Evolutionary conservation across 1,284 basidiomycete species (phyloP).

Genomic region (Microbotryum scabiosae): DNA sequence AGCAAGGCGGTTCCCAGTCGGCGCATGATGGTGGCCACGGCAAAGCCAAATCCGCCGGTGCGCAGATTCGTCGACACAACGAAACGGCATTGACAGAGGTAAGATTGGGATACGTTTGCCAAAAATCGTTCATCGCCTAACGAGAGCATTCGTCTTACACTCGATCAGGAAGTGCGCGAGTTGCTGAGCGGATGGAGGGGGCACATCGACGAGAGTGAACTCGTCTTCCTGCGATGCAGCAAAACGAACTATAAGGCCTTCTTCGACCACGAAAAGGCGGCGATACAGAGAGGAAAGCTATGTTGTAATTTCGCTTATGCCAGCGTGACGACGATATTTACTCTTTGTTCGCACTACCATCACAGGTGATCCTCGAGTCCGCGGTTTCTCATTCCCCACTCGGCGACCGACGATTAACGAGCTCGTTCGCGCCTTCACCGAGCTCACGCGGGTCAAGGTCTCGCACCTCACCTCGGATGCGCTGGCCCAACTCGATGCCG

Average conservation of each 20-base stretch:
- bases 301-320: neutral
- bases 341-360: neutral
- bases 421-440: conserved; percentile 73
- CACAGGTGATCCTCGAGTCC: conserved; percentile 61
- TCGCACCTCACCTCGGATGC: conserved; percentile 79
- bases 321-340: neutral
- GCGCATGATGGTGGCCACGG: conserved; percentile 89
- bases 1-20: conserved; percentile 93
- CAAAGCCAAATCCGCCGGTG: conserved; percentile 88
- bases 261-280: conserved; percentile 68
- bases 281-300: conserved; percentile 49
- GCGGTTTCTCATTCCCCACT: conserved; percentile 88
- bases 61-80: conserved; percentile 86
- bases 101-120: conserved; percentile 35
- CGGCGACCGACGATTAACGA: conserved; percentile 90
- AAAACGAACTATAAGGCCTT: conserved; percentile 73
- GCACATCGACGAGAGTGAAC: conserved; percentile 68
- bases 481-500: conserved; percentile 74
- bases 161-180: conserved; percentile 68
- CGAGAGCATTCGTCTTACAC: conserved; percentile 7
- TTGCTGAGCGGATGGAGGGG: conserved; percentile 74
- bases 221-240: conserved; percentile 80
- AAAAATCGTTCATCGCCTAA: neutral
- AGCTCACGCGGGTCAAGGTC: conserved; percentile 75
- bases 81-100: conserved; percentile 87